Evolutionary conservation across 2,329 filamentous ascomycete species (phyloP).

Genomic region (Drechmeria coniospora): DNA sequence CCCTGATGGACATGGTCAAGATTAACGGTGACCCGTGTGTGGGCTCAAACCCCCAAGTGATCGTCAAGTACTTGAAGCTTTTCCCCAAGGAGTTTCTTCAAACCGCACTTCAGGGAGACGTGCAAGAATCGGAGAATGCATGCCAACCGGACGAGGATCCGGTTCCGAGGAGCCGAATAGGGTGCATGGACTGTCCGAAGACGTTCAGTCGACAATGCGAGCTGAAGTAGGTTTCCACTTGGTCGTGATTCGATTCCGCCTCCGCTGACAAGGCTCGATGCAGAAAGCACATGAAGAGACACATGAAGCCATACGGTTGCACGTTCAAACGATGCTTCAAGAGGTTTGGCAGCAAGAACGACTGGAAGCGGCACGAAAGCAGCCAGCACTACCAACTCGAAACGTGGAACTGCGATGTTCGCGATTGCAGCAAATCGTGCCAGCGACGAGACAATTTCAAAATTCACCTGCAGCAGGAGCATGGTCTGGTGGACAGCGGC

Average conservation of each 20-base stretch:
- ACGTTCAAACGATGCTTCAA: conserved; percentile 57
- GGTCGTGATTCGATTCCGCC: not conserved
- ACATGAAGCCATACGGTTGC: conserved; percentile 68
- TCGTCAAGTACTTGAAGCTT: not conserved
- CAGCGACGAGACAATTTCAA: conserved; percentile 43
- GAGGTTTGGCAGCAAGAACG: conserved; percentile 78
- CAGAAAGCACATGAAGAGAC: conserved; percentile 75
- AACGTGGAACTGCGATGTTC: conserved; percentile 52
- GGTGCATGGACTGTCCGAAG: conserved; percentile 29
- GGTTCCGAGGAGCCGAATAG: conserved; percentile 6
- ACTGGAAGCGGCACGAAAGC: conserved; percentile 85
- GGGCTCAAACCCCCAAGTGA: not conserved
- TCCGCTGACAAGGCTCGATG: not conserved
- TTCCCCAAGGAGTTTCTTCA: not conserved
- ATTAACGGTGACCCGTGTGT: no score
- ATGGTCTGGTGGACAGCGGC: conserved; percentile 20
- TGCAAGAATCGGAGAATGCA: conserved; percentile 2
- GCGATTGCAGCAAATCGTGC: conserved; percentile 41
- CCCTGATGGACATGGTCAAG: not conserved
- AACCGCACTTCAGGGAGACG: conserved; percentile 10
- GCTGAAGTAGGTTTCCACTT: conserved; percentile 31
- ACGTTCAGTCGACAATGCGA: conserved; percentile 35
- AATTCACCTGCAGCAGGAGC: conserved; percentile 41
- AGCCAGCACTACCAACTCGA: conserved; percentile 60
- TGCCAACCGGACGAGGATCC: conserved; percentile 4